Evolutionary conservation across 148 eudicot species (phyloP).

Genomic region (Camellia sinensis): DNA sequence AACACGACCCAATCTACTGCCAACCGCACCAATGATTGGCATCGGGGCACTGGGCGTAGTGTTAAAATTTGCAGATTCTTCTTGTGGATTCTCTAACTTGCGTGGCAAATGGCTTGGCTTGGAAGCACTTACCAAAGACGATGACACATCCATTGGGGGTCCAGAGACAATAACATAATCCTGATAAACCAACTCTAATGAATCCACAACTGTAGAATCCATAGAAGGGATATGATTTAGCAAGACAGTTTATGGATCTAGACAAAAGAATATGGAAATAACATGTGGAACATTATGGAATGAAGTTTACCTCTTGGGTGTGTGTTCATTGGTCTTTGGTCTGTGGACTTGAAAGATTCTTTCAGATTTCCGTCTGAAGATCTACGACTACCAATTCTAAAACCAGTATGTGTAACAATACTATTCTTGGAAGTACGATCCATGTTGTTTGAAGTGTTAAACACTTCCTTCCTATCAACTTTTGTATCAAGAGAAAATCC

Average conservation of each 20-base stretch:
- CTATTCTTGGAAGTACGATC: slow-evolving; percentile 37
- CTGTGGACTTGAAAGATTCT: slow-evolving; percentile 39
- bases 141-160: slow-evolving; percentile 50
- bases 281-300: neutral
- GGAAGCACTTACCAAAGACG: slow-evolving; percentile 53
- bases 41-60: slow-evolving; percentile 45
- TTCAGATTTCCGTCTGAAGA: slow-evolving; percentile 41
- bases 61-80: slow-evolving; percentile 32
- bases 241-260: slow-evolving; percentile 6
- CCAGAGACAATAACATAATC: slow-evolving; percentile 92
- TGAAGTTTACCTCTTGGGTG: slow-evolving; percentile 47
- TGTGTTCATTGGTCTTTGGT: slow-evolving; percentile 38
- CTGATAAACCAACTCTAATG: slow-evolving; percentile 74
- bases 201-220: slow-evolving; percentile 57
- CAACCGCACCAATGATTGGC: slow-evolving; percentile 50
- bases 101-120: slow-evolving; percentile 44
- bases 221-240: neutral
- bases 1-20: slow-evolving; percentile 27
- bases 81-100: slow-evolving; percentile 38
- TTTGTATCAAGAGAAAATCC: slow-evolving; percentile 57
- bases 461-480: slow-evolving; percentile 28
- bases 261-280: neutral
- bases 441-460: slow-evolving; percentile 30
- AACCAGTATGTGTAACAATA: slow-evolving; percentile 29
- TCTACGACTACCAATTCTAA: slow-evolving; percentile 30